Evolutionary conservation across 345 rosid genomes (phyloP).

Genomic region (Rhodomyrtus tomentosa): DNA sequence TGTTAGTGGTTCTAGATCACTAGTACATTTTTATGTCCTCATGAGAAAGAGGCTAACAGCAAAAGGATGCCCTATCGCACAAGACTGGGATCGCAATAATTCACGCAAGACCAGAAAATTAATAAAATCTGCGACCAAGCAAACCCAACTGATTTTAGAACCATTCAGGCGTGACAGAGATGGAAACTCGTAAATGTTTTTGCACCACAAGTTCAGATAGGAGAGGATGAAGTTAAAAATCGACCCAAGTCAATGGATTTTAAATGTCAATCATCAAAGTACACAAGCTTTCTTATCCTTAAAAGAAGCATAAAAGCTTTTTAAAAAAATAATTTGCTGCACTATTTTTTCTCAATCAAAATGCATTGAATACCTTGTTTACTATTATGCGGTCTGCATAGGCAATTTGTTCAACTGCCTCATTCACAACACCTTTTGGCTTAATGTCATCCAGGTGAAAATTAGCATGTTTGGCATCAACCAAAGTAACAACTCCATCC

Average conservation of each 20-base stretch:
- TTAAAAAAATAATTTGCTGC: background rate
- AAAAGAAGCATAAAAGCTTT: background rate
- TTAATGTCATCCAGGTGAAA: constrained; percentile 82
- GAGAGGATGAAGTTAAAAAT: background rate
- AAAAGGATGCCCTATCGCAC: background rate
- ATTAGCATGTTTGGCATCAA: constrained; percentile 88
- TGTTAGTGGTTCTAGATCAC: background rate
- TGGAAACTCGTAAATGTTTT: background rate
- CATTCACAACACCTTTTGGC: constrained; percentile 87
- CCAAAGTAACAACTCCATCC: constrained; percentile 92
- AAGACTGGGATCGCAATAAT: background rate
- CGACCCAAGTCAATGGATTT: background rate
- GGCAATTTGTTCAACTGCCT: constrained; percentile 96
- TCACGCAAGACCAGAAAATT: background rate
- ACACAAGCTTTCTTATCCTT: background rate
- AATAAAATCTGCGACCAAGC: background rate
- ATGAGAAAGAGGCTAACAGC: background rate
- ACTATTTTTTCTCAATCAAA: background rate
- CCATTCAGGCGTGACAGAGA: background rate
- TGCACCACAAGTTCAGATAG: background rate
- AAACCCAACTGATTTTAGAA: background rate
- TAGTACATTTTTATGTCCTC: background rate
- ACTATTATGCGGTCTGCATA: constrained; percentile 89
- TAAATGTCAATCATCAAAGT: background rate
- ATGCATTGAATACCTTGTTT: constrained; percentile 45